Evolutionary conservation across 2,329 filamentous ascomycete species (phyloP).

Genomic region (Pyrenophora tritici-repentis): DNA sequence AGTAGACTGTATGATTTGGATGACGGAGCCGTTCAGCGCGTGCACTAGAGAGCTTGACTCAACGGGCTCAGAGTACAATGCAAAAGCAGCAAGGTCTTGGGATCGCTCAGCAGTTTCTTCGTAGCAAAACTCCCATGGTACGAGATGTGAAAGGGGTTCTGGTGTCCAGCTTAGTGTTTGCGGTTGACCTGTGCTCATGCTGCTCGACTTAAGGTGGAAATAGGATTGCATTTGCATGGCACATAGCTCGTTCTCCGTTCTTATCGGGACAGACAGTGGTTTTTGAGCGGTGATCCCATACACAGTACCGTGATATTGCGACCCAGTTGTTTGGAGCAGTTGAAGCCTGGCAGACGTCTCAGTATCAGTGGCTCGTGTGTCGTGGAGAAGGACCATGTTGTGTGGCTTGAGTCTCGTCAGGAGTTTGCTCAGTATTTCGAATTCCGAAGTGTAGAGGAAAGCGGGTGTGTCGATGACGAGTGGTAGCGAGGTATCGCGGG

Average conservation of each 20-base stretch:
- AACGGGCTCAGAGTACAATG: slow-evolving; percentile 70
- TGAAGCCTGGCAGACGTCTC: slow-evolving; percentile 64
- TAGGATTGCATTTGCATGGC: slow-evolving; percentile 82
- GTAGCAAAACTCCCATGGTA: slow-evolving; percentile 69
- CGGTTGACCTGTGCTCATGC: slow-evolving; percentile 16
- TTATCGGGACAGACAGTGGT: slow-evolving; percentile 41
- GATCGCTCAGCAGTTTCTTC: slow-evolving; percentile 52
- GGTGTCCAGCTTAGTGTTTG: slow-evolving; percentile 55
- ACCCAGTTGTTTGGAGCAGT: slow-evolving; percentile 52
- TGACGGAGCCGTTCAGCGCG: slow-evolving; percentile 70
- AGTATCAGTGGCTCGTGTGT: slow-evolving; percentile 50
- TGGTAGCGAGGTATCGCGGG: slow-evolving; percentile 53
- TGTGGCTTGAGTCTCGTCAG: slow-evolving; percentile 60
- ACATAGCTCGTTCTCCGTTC: slow-evolving; percentile 68
- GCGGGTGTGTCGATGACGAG: slow-evolving; percentile 76
- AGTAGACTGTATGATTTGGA: slow-evolving; percentile 69
- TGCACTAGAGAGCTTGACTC: slow-evolving; percentile 64
- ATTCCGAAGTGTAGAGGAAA: slow-evolving; percentile 72
- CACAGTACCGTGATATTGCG: slow-evolving; percentile 47
- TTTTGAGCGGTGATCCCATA: slow-evolving; percentile 63
- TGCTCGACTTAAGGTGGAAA: slow-evolving; percentile 60
- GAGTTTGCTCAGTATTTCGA: slow-evolving; percentile 66
- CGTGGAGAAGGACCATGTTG: slow-evolving; percentile 69
- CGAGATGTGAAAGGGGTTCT: slow-evolving; percentile 59
- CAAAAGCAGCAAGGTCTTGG: slow-evolving; percentile 64